phyloP scores from a whole-genome alignment of 2,329 filamentous ascomycete genomes.

The Pseudogymnoascus pannorum region DNA sequence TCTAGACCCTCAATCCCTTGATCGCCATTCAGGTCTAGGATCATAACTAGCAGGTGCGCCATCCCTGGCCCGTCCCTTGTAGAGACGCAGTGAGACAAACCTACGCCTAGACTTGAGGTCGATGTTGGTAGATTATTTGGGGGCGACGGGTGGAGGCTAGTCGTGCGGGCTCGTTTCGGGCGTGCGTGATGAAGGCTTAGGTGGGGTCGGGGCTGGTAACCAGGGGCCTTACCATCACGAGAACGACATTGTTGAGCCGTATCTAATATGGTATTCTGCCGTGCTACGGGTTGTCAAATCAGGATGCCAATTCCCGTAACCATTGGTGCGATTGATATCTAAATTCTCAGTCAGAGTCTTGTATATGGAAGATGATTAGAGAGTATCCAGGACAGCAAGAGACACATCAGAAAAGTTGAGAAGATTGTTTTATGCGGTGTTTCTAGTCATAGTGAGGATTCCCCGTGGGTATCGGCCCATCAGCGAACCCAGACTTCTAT shows the following conservation, averaged over 20 bases:
- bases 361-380: no score
- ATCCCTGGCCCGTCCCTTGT: background rate
- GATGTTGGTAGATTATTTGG: background rate
- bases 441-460: slow-evolving; percentile 45
- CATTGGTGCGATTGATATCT: background rate
- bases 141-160: background rate
- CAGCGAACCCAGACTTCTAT: slow-evolving; percentile 37
- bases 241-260: background rate
- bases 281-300: background rate
- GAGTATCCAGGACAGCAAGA: background rate
- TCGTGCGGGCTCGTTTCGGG: background rate
- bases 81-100: background rate
- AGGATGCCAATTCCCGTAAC: background rate
- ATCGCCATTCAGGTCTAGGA: background rate
- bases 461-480: slow-evolving; percentile 24
- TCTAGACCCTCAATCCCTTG: background rate
- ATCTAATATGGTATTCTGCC: background rate
- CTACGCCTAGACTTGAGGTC: background rate
- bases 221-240: background rate
- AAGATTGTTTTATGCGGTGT: slow-evolving; percentile 59
- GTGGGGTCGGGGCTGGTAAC: background rate
- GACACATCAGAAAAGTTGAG: slow-evolving; percentile 52
- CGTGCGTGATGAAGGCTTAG: background rate
- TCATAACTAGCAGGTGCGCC: background rate
- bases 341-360: background rate